Evolutionary conservation across 2,329 filamentous ascomycete species (phyloP), one percentile per base, ranked within the genome.

Genomic region (Keithomyces neogunnii): DNA sequence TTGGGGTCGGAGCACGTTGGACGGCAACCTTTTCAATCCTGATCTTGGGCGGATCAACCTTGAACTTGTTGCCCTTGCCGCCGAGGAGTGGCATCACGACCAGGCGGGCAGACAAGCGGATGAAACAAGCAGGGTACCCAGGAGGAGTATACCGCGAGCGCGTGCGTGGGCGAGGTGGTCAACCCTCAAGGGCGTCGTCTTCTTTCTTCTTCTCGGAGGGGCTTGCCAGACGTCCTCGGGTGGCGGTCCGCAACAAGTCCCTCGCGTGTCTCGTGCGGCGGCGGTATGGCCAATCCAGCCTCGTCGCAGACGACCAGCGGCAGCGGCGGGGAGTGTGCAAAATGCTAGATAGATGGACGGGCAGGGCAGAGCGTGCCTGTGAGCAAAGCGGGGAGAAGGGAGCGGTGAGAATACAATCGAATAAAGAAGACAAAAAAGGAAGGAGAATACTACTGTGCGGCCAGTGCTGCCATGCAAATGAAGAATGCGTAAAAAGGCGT

Each of bases 11-110:
- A 46, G 66, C 60, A 45, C 61, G 60, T 53, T 70, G 70, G 60
- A 78, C 68, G 49, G 71, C 66, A 52, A 79, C 74, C 56, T 74
- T 75, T 62, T 80, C 75, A 59, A 77, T 74, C 54, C 75, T 73
- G 58, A 79, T 72, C 53, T 70, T 72, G 51, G 74, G 72, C 49
- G 72, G 69, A 55, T 75, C 72, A 56, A 72, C 66, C 65, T 78
- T 78, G 66, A 77, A 73, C 61, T 77, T 80, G 55, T 69, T 70
- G 53, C 63, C 64, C 55, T 73, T 73, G 49, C 64, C 65, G 54
- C 69, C 68, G 53, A 73, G 68, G 51, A 73, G 66, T 66, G 65
- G 66, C 66, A 69, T 69, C 54, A 45, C 57, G 57, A 33, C 51
- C 39, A 29, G 13, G 45, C 6, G 45, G 33, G 19, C 19, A 19